phyloP scores from a whole-genome alignment of 2,329 filamentous ascomycete genomes.

The Aspergillus transmontanensis region DNA sequence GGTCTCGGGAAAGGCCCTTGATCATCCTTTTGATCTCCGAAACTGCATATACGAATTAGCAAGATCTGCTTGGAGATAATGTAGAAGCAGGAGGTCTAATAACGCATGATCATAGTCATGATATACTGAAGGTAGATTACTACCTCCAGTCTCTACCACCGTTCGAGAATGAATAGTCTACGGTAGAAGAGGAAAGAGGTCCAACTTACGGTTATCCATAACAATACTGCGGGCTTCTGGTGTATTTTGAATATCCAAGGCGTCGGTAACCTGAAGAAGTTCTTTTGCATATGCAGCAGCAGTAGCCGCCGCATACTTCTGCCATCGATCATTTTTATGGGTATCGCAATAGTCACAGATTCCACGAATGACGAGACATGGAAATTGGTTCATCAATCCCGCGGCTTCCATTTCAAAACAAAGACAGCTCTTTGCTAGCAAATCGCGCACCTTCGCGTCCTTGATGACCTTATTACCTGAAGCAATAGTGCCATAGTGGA shows the following conservation, averaged over 20 bases:
- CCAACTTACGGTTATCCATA: background rate
- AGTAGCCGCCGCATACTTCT: constrained; percentile 5
- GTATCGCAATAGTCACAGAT: constrained; percentile 11
- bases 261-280: background rate
- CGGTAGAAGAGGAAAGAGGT: no score
- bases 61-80: no score
- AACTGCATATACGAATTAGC: no score
- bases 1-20: no score
- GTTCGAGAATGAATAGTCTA: no score
- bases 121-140: no score
- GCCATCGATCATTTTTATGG: constrained; percentile 11
- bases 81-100: no score
- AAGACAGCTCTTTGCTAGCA: background rate
- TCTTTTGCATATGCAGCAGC: constrained; percentile 7
- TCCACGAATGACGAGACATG: constrained; percentile 5
- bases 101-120: no score
- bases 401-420: constrained; percentile 13
- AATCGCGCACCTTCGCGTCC: background rate
- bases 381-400: constrained; percentile 6
- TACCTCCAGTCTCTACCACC: no score
- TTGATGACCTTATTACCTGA: constrained; percentile 6
- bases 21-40: no score
- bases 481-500: constrained; percentile 10
- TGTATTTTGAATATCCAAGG: background rate
- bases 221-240: background rate